Base-by-base conservation (phyloP, 345 rosid genomes). In the Heritiera fomes region DNA sequence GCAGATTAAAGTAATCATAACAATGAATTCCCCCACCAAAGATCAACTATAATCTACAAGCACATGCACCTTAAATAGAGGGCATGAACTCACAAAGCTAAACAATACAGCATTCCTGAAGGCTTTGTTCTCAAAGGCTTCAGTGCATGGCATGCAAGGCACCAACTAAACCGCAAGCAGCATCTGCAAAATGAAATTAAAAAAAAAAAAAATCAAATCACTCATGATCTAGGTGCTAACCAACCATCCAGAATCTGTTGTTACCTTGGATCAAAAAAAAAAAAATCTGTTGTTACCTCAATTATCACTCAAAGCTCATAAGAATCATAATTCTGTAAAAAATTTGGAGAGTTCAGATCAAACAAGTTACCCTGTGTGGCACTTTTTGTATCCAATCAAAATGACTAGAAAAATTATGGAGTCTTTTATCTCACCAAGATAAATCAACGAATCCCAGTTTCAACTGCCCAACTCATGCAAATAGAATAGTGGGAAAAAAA, bases 1-100 rank as follows among this genome's bases (percentile, higher is more conserved):
- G 63, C 63, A 59, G 63, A 30, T 62, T 62, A 62, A 62, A 62
- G 41, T 41, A 62, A 62, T 11, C 65, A 61, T 60, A 30, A 59
- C 12, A 20, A 0, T 7, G 28, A 60, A 60, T 23, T 23, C 62
- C 23, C 32, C 23, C 32, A 3, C 34, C 5, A 60, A 1, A 59
- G 13, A 59, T 59, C 15, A 14, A 23, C 34, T 15, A 9, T 23
- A 23, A 60, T 23, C 14, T 9, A 55, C 63, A 59, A 20, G 63
- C 63, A 23, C 34, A 60, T 20, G 32, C 20, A 60, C 10, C 15
- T 23, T 23, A 60, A 60, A 60, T 3, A 23, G 34, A 28, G 64
- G 15, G 30, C 4, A 8, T 2, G 64, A 28, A 60, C 64, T 60
- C 38, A 60, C 64, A 60, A 60, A 20, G 34, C 14, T 3, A 4